These are phyloP conservation scores for Quaeritorhiza haematococci DNA, from an alignment of 371 early-diverging fungal species.

Conservation along the genomic window DNA sequence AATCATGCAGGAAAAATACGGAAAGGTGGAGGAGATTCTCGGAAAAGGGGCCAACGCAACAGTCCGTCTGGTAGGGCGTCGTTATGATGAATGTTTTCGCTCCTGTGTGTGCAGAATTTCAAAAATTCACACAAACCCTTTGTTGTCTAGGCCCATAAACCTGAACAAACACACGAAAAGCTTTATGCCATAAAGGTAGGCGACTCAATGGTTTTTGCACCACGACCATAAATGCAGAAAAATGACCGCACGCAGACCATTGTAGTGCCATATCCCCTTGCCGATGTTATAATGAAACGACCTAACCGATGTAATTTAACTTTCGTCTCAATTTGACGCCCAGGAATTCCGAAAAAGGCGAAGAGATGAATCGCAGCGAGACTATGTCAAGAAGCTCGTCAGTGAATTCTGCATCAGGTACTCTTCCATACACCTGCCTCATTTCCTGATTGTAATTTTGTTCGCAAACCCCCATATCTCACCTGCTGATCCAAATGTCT, in stretches of 20 bases:
- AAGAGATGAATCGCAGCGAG: constrained; percentile 73
- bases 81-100: background rate
- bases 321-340: no score
- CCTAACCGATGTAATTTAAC: no score
- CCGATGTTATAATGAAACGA: background rate
- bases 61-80: constrained; percentile 59
- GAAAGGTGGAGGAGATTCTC: constrained; percentile 42
- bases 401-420: constrained; percentile 84
- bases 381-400: constrained; percentile 83
- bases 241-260: no score
- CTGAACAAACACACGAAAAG: constrained; percentile 46
- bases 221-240: no score
- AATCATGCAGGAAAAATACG: constrained; percentile 34
- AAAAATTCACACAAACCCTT: constrained; percentile 10
- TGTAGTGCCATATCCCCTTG: background rate
- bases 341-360: constrained; percentile 83
- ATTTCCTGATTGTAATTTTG: background rate
- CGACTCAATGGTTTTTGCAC: no score
- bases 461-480: background rate
- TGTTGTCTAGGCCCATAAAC: constrained; percentile 5
- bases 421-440: background rate
- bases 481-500: background rate
- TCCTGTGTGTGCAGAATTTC: constrained; percentile 13
- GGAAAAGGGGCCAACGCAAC: constrained; percentile 92
- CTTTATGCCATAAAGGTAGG: constrained; percentile 76